Percentiles rank a stretch among this genome's conserved stretches.
These are phyloP conservation scores for Solanum gracilifrons DNA, from an alignment of 257 asterid genomes.

Conservation along the genomic window DNA sequence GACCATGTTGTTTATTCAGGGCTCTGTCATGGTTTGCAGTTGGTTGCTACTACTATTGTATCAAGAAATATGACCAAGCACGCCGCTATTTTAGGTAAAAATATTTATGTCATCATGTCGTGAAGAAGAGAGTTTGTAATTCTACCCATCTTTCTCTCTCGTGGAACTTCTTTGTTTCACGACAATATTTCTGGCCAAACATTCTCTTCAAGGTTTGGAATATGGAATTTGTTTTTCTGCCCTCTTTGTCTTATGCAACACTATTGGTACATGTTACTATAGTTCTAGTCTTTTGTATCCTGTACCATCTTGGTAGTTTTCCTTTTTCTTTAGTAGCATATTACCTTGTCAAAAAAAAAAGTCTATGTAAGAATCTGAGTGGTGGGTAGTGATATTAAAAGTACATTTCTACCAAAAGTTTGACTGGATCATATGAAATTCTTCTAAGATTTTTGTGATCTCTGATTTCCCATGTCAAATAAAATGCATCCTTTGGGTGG, in stretches of 20 bases:
- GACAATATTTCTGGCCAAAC: neutral
- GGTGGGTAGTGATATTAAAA: neutral
- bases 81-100: slow-evolving; percentile 89
- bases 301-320: neutral
- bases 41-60: slow-evolving; percentile 95
- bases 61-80: slow-evolving; percentile 83
- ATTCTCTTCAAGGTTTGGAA: neutral
- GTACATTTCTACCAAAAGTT: neutral
- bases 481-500: neutral
- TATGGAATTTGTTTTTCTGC: neutral
- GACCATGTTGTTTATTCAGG: slow-evolving; percentile 38
- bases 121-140: neutral
- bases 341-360: neutral
- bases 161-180: neutral
- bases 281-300: neutral
- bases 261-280: neutral
- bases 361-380: neutral
- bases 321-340: neutral
- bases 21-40: slow-evolving; percentile 98
- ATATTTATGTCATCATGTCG: neutral
- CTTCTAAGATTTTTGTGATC: neutral
- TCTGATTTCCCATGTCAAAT: neutral
- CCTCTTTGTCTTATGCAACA: neutral
- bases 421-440: neutral
- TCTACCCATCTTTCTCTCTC: neutral